These are phyloP conservation scores for Trichopus zeylanicus DNA, from an alignment of 116 monocot genomes.

Conservation along the genomic window DNA sequence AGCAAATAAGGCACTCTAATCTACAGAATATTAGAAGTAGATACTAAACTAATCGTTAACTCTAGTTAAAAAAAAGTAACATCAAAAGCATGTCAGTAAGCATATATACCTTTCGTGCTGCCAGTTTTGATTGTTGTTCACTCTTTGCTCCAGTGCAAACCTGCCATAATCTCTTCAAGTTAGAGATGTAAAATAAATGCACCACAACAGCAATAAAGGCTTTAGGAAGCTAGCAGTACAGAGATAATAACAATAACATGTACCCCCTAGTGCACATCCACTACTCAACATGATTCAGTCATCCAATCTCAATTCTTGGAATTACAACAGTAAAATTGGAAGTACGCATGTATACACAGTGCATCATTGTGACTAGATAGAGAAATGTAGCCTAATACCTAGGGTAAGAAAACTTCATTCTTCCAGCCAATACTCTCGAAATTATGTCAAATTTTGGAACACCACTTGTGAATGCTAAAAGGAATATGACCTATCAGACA, in stretches of 20 bases:
- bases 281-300: neutral
- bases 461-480: no score
- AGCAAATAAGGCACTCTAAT: neutral
- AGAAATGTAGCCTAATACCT: no score
- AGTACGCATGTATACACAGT: neutral
- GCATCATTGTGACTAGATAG: no score
- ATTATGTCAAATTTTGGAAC: no score
- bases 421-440: no score
- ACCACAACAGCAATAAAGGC: neutral
- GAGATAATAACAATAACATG: neutral
- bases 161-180: slow-evolving; percentile 1
- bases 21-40: neutral
- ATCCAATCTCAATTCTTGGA: neutral
- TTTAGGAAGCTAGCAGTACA: neutral
- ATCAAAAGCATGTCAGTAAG: neutral
- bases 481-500: no score
- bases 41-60: neutral
- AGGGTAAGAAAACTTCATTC: no score
- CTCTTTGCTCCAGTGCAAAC: slow-evolving; percentile 47
- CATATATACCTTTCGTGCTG: slow-evolving; percentile 30
- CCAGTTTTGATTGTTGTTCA: slow-evolving; percentile 46
- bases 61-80: no score
- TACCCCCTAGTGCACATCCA: no score
- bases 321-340: neutral
- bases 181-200: neutral